These are phyloP conservation scores for Aspergillus nidulans DNA, from an alignment of 495 filamentous ascomycete genomes.

Conservation along the genomic window DNA sequence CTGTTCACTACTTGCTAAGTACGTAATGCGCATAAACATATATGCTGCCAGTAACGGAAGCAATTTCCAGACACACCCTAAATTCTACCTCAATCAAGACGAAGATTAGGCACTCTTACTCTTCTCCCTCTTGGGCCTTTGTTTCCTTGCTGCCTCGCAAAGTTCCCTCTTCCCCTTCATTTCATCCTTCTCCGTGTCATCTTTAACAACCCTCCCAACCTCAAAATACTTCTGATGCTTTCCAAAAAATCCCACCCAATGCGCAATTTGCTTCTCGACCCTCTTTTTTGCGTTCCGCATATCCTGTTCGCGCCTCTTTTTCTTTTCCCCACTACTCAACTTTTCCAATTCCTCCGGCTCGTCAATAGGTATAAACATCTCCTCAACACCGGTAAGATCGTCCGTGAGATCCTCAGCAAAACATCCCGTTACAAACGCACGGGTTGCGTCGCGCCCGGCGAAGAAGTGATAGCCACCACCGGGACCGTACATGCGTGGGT, in stretches of 20 bases:
- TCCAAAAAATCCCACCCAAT: slow-evolving; percentile 65
- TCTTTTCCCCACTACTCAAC: slow-evolving; percentile 49
- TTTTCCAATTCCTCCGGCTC: slow-evolving; percentile 44
- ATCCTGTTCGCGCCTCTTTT: slow-evolving; percentile 51
- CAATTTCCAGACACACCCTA: not conserved
- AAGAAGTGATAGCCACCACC: slow-evolving; percentile 88
- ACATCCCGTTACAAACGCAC: slow-evolving; percentile 95
- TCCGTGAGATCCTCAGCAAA: slow-evolving; percentile 83
- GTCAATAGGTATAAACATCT: slow-evolving; percentile 78
- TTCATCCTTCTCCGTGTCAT: slow-evolving; percentile 24
- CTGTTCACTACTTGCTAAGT: not conserved
- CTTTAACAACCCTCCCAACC: slow-evolving; percentile 58
- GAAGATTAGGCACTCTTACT: not conserved
- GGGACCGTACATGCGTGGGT: slow-evolving; percentile 75
- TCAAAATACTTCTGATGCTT: slow-evolving; percentile 69
- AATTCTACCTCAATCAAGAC: not conserved
- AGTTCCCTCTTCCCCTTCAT: slow-evolving; percentile 39
- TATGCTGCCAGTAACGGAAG: not conserved
- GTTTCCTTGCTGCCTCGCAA: slow-evolving; percentile 42
- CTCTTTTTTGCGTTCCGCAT: slow-evolving; percentile 37
- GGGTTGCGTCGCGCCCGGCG: slow-evolving; percentile 77
- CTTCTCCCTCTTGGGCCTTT: slow-evolving; percentile 38
- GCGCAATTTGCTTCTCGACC: slow-evolving; percentile 38
- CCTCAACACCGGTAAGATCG: slow-evolving; percentile 83
- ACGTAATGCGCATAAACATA: not conserved